Percentiles rank a stretch among this genome's conserved stretches.
These are phyloP conservation scores for Ustilago shanxiensis DNA, from an alignment of 1,284 basidiomycete genomes.

Conservation along the genomic window DNA sequence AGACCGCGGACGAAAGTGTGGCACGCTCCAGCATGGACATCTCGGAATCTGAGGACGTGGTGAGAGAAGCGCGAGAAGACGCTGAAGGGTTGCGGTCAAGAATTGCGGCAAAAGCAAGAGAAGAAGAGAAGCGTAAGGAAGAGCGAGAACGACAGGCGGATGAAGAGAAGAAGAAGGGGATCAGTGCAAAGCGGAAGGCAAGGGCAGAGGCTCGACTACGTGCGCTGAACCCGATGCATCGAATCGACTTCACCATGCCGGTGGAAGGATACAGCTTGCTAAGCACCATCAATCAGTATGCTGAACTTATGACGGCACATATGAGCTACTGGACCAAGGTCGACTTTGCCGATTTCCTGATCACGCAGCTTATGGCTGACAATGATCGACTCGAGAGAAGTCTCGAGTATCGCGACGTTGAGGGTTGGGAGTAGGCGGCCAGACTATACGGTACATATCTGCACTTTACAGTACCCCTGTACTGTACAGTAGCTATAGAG, in stretches of 20 bases:
- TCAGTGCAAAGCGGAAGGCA: constrained; percentile 34
- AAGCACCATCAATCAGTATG: constrained; percentile 54
- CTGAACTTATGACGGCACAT: constrained; percentile 63
- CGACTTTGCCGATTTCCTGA: constrained; percentile 62
- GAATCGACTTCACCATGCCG: constrained; percentile 57
- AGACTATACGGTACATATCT: too few species aligned
- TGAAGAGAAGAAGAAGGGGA: constrained; percentile 38
- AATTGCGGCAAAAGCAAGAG: constrained; percentile 24
- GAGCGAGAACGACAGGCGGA: constrained; percentile 28
- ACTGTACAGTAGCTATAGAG: too few species aligned
- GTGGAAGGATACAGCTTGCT: constrained; percentile 51
- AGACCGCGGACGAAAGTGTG: constrained; percentile 22
- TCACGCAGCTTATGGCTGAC: constrained; percentile 59
- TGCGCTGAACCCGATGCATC: constrained; percentile 48
- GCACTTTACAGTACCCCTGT: too few species aligned
- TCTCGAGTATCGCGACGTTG: constrained; percentile 38
- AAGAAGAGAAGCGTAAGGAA: constrained; percentile 39
- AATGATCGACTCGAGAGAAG: constrained; percentile 41
- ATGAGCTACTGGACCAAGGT: constrained; percentile 64
- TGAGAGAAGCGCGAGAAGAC: constrained; percentile 23
- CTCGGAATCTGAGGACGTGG: constrained; percentile 32
- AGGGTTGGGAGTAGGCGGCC: constrained; percentile 43
- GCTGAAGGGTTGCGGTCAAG: constrained; percentile 20
- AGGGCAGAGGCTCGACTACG: constrained; percentile 41
- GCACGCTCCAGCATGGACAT: constrained; percentile 28